A percentile compares a stretch with the other conserved stretches of the same genome.
Evolutionary conservation across 768 basidiomycete species (phyloP).

Genomic region (Trametes cubensis): DNA sequence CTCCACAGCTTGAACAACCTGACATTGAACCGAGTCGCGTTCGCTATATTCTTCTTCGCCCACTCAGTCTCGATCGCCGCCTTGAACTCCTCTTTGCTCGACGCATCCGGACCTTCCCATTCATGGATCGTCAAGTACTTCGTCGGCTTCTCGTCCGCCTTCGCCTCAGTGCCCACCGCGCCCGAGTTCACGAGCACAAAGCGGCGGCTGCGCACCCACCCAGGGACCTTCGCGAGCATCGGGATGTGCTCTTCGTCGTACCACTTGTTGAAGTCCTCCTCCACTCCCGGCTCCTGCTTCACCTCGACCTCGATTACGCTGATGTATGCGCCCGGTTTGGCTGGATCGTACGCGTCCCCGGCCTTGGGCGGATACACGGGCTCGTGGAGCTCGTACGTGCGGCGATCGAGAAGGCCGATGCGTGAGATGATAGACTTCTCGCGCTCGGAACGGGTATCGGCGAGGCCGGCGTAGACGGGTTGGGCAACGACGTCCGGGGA

Average conservation of each 20-base stretch:
- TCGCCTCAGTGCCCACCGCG: conserved; percentile 27
- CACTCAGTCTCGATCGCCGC: conserved; percentile 46
- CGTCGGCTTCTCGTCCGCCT: conserved; percentile 16
- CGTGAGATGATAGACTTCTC: conserved; percentile 37
- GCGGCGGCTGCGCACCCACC: conserved; percentile 48
- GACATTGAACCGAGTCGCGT: conserved; percentile 38
- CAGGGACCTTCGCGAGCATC: conserved; percentile 44
- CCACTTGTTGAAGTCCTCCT: conserved; percentile 36
- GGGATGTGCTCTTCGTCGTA: conserved; percentile 36
- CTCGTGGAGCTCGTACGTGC: conserved; percentile 35
- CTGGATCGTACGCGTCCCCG: conserved; percentile 26
- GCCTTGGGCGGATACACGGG: conserved; percentile 10
- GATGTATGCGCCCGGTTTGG: conserved; percentile 30
- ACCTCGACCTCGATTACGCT: conserved; percentile 32
- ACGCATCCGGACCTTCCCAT: conserved; percentile 29
- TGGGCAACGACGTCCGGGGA: conserved; percentile 34
- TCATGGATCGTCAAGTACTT: conserved; percentile 13
- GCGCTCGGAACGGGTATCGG: conserved; percentile 33
- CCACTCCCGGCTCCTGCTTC: conserved; percentile 31
- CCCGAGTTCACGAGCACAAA: conserved; percentile 37
- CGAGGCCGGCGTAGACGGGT: conserved; percentile 39
- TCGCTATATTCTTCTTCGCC: conserved; percentile 41
- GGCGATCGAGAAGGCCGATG: conserved; percentile 38
- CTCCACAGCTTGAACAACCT: conserved; percentile 30
- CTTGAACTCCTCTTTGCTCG: conserved; percentile 41